Percentiles rank a stretch among this genome's conserved stretches.
These are phyloP conservation scores for Phlegmacium glaucopus DNA, from an alignment of 768 basidiomycete species.

Conservation along the genomic window DNA sequence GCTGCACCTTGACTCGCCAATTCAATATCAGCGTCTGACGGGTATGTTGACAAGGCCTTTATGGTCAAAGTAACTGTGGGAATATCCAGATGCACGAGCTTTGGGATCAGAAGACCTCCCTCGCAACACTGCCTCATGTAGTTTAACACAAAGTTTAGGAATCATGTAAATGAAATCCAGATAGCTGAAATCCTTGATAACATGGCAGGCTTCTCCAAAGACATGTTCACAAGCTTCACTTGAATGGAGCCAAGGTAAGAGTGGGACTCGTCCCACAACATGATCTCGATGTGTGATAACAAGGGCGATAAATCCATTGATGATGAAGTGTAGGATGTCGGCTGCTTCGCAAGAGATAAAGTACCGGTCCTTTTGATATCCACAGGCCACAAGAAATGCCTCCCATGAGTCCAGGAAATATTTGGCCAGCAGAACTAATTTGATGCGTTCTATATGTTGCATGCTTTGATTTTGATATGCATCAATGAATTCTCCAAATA, in stretches of 20 bases:
- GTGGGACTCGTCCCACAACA: slow-evolving; percentile 13
- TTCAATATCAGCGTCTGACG: slow-evolving; percentile 15
- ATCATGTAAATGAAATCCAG: slow-evolving; percentile 9
- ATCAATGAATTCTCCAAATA: slow-evolving; percentile 25
- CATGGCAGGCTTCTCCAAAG: slow-evolving; percentile 23
- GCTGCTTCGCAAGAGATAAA: slow-evolving; percentile 11
- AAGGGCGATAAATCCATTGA: slow-evolving; percentile 26
- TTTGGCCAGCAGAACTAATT: slow-evolving; percentile 5
- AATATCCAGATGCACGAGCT: slow-evolving; percentile 9
- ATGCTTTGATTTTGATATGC: slow-evolving; percentile 25
- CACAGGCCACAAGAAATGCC: slow-evolving; percentile 10
- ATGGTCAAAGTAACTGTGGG: slow-evolving; percentile 16
- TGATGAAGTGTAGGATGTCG: slow-evolving; percentile 25
- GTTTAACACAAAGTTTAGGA: slow-evolving; percentile 2
- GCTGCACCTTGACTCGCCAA: slow-evolving; percentile 7
- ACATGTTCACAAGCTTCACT: slow-evolving; percentile 29
- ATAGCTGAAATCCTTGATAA: slow-evolving; percentile 19
- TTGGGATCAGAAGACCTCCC: slow-evolving; percentile 1
- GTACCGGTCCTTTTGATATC: slow-evolving; percentile 16
- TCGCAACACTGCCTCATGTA: slow-evolving; percentile 1
- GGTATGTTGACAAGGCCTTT: slow-evolving; percentile 14
- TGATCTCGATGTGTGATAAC: slow-evolving; percentile 32
- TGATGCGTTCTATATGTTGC: slow-evolving; percentile 11
- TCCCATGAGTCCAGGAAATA: slow-evolving; percentile 23
- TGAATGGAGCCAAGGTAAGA: slow-evolving; percentile 27